A percentile compares a stretch with the other conserved stretches of the same genome.
Conservation (phyloP, 2,329 filamentous ascomycete genomes). For the Aureobasidium musti region DNA sequence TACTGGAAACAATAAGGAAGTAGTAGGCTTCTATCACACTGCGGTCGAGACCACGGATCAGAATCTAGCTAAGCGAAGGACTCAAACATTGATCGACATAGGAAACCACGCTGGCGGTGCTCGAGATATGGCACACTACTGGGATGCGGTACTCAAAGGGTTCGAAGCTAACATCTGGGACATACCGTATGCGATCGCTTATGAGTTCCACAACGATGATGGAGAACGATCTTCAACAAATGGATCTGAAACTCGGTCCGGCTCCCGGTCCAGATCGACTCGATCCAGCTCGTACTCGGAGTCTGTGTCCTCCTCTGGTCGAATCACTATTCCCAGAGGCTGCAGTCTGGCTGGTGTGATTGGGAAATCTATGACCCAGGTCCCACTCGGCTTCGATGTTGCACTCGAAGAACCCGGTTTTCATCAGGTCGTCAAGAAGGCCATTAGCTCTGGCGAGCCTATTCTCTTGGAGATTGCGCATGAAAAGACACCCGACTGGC, state of each 20-base stretch:
- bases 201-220: constrained; percentile 27
- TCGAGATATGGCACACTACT: constrained; percentile 21
- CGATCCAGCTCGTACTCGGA: neutral
- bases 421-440: constrained; percentile 16
- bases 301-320: constrained; percentile 1
- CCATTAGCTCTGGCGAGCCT: constrained; percentile 20
- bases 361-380: constrained; percentile 6
- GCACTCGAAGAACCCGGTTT: constrained; percentile 16
- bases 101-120: constrained; percentile 16
- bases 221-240: constrained; percentile 16
- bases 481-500: constrained; percentile 18
- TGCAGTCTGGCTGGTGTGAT: constrained; percentile 27
- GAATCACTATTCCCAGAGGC: constrained; percentile 15
- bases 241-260: neutral
- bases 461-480: constrained; percentile 1
- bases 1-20: constrained; percentile 6
- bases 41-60: constrained; percentile 27
- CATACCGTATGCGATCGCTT: constrained; percentile 28
- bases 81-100: constrained; percentile 24
- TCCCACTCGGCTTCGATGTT: constrained; percentile 12
- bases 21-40: constrained; percentile 27
- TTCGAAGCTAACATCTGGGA: constrained; percentile 30
- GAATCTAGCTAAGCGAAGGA: constrained; percentile 22
- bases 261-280: neutral
- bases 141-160: constrained; percentile 21